Evolutionary conservation across 768 basidiomycete species (phyloP), one percentile per base, ranked within the genome.

Genomic region (Trametes meyenii): DNA sequence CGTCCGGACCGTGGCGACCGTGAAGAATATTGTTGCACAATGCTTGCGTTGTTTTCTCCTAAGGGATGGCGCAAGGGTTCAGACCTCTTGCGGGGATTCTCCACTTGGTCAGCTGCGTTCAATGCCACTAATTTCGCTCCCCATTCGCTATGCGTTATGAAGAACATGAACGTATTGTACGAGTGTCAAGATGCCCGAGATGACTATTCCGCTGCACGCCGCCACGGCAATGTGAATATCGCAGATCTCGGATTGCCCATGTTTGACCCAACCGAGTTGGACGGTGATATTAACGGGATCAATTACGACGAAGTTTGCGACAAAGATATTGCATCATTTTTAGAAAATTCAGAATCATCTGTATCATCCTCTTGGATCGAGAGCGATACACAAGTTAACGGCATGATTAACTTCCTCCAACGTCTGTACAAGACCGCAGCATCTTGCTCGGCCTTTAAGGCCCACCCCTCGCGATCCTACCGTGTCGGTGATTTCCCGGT

Each of bases 171-270:
- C 42, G 42, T 43, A n/a, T n/a, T 43, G 13, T 43, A 43, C n/a
- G 42, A 78, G 53, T 77, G 76, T 53, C 51, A 72, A 8, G 75
- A 78, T 70, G 70, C 71, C 3, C 42, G 71, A 26, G 75, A 78
- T 65, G 75, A 43, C 42, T 43, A 16, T 17, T 6, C 42, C 10
- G 42, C 42, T 12, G 76, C 46, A 33, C 50, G 12, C 36, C 46
- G 26, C 17, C 42, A n/a, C n/a, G 42, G 19, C 38, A 14, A 14
- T 14, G 14, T 39, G 8, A 43, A 3, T 14, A 52, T n/a, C 29
- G 14, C 10, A 1, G 50, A 57, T 3, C 8, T 39, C 14, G 38
- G 39, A 29, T 7, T 7, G 14, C 38, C 7, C 14, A 14, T 8
- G 14, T 8, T 39, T 14, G 14, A 39, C 14, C 38, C 14, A 14